Percentiles rank a stretch among this genome's conserved stretches.
Evolutionary conservation across 306 rosid genomes (phyloP).

Genomic region (Amphicarpaea edgeworthii): DNA sequence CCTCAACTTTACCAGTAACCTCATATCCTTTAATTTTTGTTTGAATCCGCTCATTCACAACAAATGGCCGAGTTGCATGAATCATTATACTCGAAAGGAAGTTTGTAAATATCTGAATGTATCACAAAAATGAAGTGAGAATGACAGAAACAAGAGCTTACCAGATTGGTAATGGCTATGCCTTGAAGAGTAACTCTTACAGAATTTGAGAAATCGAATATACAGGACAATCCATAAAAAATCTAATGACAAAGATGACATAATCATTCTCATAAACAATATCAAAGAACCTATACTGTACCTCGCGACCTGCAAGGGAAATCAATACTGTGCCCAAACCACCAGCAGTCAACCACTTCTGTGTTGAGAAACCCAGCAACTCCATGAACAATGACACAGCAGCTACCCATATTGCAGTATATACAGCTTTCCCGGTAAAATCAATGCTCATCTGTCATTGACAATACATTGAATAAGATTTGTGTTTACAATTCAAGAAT

Average conservation of each 20-base stretch:
- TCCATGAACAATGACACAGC: slow-evolving; percentile 95
- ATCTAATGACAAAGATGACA: too few relatives aligned
- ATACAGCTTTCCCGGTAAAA: slow-evolving; percentile 92
- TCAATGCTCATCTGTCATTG: slow-evolving; percentile 79
- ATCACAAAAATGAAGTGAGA: slow-evolving; percentile 53
- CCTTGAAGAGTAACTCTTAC: slow-evolving; percentile 34
- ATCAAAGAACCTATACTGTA: slow-evolving; percentile 51
- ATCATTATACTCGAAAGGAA: slow-evolving; percentile 97
- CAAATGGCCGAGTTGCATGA: slow-evolving; percentile 95
- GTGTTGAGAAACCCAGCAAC: slow-evolving; percentile 93
- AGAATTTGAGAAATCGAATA: slow-evolving; percentile 39
- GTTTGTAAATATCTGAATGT: slow-evolving; percentile 88
- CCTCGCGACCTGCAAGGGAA: slow-evolving; percentile 99
- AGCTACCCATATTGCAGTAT: slow-evolving; percentile 96
- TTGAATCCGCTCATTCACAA: slow-evolving; percentile 91
- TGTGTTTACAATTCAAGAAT: slow-evolving; percentile 19
- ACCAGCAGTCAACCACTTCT: slow-evolving; percentile 96
- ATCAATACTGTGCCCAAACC: slow-evolving; percentile 95
- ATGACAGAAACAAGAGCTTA: slow-evolving; percentile 35
- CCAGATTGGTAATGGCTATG: slow-evolving; percentile 30
- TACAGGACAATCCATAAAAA: slow-evolving; percentile 3
- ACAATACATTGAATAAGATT: slow-evolving; percentile 52
- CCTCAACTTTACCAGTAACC: slow-evolving; percentile 99
- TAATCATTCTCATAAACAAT: too few relatives aligned
- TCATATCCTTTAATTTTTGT: slow-evolving; percentile 94